These are phyloP conservation scores for Parathielavia hyrcaniae DNA, from an alignment of 495 filamentous ascomycete species.

Conservation along the genomic window DNA sequence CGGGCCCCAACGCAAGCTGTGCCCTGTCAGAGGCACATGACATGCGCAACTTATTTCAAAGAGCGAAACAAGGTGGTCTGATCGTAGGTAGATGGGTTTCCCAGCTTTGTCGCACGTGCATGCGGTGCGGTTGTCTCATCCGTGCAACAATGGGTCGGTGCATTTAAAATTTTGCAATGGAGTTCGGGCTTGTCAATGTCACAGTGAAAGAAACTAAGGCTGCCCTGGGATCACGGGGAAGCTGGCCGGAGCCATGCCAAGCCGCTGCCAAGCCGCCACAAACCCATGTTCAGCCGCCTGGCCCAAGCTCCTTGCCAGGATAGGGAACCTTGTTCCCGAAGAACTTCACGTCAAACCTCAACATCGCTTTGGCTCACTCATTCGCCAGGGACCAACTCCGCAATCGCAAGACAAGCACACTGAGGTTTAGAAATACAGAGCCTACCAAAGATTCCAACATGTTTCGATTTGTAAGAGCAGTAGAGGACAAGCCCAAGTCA, in stretches of 20 bases:
- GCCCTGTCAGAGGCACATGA: no score
- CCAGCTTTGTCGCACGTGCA: no score
- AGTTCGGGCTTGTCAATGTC: no score
- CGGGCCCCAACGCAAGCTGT: no score
- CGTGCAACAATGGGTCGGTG: no score
- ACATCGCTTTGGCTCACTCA: background rate
- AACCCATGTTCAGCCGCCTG: background rate
- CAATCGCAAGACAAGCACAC: background rate
- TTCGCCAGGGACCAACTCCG: background rate
- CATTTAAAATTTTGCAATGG: no score
- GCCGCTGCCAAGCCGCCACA: background rate
- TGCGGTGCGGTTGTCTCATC: no score
- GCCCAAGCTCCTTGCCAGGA: conserved; percentile 2
- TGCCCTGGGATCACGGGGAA: background rate
- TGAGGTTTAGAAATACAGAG: no score
- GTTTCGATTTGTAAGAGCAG: conserved; percentile 26
- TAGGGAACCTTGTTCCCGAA: no score
- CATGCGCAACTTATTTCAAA: no score
- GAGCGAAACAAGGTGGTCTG: no score
- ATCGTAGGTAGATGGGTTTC: no score
- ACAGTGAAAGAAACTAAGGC: background rate
- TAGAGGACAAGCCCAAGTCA: background rate
- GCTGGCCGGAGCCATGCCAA: background rate
- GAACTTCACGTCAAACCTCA: background rate
- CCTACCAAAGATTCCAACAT: conserved; percentile 17